Evolutionary conservation across 768 basidiomycete species (phyloP), one percentile per base, ranked within the genome.

Genomic region (Calocera viscosa): DNA sequence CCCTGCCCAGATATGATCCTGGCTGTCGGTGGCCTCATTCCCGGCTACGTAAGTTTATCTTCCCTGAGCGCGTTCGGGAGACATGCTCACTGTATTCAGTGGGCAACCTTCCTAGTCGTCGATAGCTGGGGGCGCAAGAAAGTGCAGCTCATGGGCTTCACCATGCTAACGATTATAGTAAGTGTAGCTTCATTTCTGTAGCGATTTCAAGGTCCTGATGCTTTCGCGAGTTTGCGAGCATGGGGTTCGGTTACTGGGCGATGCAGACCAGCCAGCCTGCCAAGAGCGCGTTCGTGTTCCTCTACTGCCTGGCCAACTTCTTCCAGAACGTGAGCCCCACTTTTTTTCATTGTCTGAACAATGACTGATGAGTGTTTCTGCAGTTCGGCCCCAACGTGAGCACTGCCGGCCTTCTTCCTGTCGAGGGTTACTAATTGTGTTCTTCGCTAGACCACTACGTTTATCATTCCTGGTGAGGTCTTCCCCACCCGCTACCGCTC

Each of bases 61-160:
- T n/a, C n/a, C n/a, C n/a, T n/a, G n/a, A n/a, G n/a, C n/a, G n/a
- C n/a, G n/a, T n/a, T n/a, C n/a, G n/a, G n/a, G n/a, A n/a, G n/a
- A n/a, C n/a, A n/a, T n/a, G n/a, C n/a, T n/a, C n/a, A n/a, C n/a
- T n/a, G n/a, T n/a, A n/a, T n/a, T n/a, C n/a, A n/a, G n/a, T 75
- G 73, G 73, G 68, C 63, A 19, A 65, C 72, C 40, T 67, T 72
- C 69, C 30, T 67, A 1, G n/a, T 71, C 68, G 70, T 73, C 63
- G 71, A 72, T 67, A 35, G 24, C 24, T 89, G 88, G 87, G 90
- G 90, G 34, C 85, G 91, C 74, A 91, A 87, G 77, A 86, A 87
- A 49, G 86, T 91, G 68, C 65, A 66, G 39, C 67, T 70, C 65
- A 69, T 72, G 68, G 69, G 72, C 64, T 69, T 72, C 69, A 26